phyloP scores from a whole-genome alignment of 129 eudicot species.

The Escallonia rubra region DNA sequence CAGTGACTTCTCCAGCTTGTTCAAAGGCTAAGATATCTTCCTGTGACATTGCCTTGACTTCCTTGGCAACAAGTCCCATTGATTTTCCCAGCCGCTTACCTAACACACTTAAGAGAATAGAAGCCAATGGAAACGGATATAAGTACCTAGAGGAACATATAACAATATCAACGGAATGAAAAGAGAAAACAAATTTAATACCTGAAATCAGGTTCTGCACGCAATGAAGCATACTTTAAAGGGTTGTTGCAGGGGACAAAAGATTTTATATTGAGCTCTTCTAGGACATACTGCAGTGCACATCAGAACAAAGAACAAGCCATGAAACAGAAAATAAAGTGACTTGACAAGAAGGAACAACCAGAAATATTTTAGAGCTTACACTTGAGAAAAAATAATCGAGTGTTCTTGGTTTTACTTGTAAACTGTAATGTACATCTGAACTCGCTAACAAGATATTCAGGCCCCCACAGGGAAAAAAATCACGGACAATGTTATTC shows the following conservation, averaged over 20 bases:
- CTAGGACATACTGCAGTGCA: slow-evolving; percentile 60
- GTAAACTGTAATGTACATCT: too few relatives aligned
- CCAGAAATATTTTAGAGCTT: too few relatives aligned
- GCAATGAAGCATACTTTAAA: slow-evolving; percentile 70
- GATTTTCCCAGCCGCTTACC: slow-evolving; percentile 83
- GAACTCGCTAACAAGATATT: too few relatives aligned
- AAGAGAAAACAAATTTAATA: slow-evolving; percentile 11
- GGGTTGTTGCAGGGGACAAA: slow-evolving; percentile 72
- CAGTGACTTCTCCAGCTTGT: slow-evolving; percentile 60
- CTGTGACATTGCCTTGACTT: slow-evolving; percentile 78
- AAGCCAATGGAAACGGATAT: slow-evolving; percentile 1
- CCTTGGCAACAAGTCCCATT: slow-evolving; percentile 73
- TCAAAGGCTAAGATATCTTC: slow-evolving; percentile 79
- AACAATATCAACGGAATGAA: not conserved
- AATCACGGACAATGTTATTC: too few relatives aligned
- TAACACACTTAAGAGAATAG: slow-evolving; percentile 41
- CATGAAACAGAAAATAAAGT: not conserved
- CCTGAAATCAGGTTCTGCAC: slow-evolving; percentile 94
- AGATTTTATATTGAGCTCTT: slow-evolving; percentile 76
- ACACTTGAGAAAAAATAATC: too few relatives aligned
- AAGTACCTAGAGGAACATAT: not conserved
- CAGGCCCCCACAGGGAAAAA: too few relatives aligned
- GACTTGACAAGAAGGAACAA: not conserved
- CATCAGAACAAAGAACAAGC: slow-evolving; percentile 4
- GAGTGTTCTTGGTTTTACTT: too few relatives aligned